A percentile compares a stretch with the other conserved stretches of the same genome.
phyloP scores from a whole-genome alignment of 306 rosid species.

The Rubus idaeus region DNA sequence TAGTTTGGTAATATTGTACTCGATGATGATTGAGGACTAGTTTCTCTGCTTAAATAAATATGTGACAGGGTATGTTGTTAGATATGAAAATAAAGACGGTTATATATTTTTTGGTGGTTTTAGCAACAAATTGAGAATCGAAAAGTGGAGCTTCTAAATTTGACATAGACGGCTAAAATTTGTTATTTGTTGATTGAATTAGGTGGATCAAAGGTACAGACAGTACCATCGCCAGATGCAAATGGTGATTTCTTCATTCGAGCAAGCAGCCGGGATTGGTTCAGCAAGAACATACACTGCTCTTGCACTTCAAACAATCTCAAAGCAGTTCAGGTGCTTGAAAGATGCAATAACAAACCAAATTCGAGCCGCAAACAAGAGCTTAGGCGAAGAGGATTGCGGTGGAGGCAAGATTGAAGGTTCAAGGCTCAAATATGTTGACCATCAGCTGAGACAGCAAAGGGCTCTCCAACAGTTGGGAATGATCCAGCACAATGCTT shows the following conservation, averaged over 20 bases:
- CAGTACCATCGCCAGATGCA: conserved; percentile 94
- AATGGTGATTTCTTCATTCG: conserved; percentile 71
- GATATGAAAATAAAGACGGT: background rate
- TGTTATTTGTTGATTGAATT: conserved; percentile 16
- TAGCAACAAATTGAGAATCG: background rate
- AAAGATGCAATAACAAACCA: conserved; percentile 82
- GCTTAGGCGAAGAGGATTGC: conserved; percentile 88
- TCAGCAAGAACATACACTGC: conserved; percentile 89
- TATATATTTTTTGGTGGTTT: background rate
- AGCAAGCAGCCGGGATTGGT: conserved; percentile 79
- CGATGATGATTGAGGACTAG: background rate
- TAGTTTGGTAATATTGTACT: background rate
- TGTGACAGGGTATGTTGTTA: background rate
- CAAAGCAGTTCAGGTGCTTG: conserved; percentile 87
- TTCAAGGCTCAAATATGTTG: conserved; percentile 82
- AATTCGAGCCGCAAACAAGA: conserved; percentile 66
- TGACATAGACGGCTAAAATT: background rate
- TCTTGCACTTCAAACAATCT: conserved; percentile 83
- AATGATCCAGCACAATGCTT: conserved; percentile 98
- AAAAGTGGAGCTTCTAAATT: background rate
- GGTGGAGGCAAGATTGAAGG: conserved; percentile 72
- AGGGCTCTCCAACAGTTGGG: conserved; percentile 95
- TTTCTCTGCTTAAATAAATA: background rate
- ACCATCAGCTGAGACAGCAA: conserved; percentile 85
- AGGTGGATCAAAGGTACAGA: conserved; percentile 94